Conservation (phyloP, 208 protist species). For the Trypanosomatidae sp. region DNA sequence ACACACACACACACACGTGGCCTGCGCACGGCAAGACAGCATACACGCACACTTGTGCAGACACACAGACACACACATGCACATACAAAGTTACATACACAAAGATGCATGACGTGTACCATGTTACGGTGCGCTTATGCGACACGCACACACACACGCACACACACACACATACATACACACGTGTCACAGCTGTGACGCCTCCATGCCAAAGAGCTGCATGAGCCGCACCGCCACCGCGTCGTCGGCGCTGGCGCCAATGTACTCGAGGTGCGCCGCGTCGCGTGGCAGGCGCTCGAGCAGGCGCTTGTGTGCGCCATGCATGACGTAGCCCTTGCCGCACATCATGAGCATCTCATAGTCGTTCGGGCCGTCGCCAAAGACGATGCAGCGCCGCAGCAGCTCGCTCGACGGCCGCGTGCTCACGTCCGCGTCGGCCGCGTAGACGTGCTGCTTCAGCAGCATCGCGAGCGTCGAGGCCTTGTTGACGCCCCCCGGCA, state of each 20-base stretch:
- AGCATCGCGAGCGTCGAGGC: conserved; percentile 6
- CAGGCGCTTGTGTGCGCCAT: conserved; percentile 11
- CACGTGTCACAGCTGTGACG: too few relatives aligned
- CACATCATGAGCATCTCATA: conserved; percentile 15
- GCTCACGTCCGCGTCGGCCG: neutral
- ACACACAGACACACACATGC: too few relatives aligned
- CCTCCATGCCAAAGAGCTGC: conserved; percentile 9
- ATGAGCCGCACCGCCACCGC: conserved; percentile 19
- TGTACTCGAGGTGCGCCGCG: conserved; percentile 25
- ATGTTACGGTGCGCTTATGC: too few relatives aligned
- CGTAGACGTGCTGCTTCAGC: conserved; percentile 10
- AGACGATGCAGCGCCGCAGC: conserved; percentile 19
- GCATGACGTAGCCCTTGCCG: conserved; percentile 23
- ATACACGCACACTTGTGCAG: too few relatives aligned
- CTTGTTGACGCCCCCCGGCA: conserved; percentile 24
- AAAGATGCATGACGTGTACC: too few relatives aligned
- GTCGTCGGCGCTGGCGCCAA: conserved; percentile 20
- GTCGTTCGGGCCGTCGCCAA: conserved; percentile 39
- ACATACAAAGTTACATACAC: too few relatives aligned
- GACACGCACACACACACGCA: too few relatives aligned
- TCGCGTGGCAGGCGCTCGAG: conserved; percentile 8
- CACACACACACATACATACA: too few relatives aligned
- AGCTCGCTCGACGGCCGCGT: conserved; percentile 5
- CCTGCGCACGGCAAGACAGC: too few relatives aligned
- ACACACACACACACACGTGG: too few relatives aligned